These are phyloP conservation scores for Apiospora kogelbergensis DNA, from an alignment of 2,329 filamentous ascomycete species.

Conservation along the genomic window DNA sequence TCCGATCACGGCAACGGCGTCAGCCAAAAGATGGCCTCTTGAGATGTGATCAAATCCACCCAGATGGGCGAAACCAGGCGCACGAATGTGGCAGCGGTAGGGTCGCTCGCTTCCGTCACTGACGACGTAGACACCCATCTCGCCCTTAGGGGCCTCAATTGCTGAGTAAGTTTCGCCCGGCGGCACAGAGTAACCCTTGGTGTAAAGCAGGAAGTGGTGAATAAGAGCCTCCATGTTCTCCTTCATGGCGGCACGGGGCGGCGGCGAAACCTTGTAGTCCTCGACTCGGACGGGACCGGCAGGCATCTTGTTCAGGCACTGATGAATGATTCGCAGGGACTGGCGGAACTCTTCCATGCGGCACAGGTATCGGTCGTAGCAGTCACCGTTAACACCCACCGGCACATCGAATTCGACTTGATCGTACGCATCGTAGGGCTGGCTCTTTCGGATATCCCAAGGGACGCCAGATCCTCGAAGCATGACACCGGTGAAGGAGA, in stretches of 20 bases:
- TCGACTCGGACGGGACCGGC: slow-evolving; percentile 91
- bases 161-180: slow-evolving; percentile 97
- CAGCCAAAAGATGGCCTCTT: slow-evolving; percentile 89
- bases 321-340: slow-evolving; percentile 95
- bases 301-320: slow-evolving; percentile 99
- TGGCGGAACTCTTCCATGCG: slow-evolving; percentile 99
- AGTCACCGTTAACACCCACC: slow-evolving; percentile 94
- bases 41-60: slow-evolving; percentile 91
- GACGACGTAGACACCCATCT: slow-evolving; percentile 97
- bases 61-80: slow-evolving; percentile 94
- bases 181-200: slow-evolving; percentile 95
- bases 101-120: slow-evolving; percentile 95
- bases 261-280: slow-evolving; percentile 97
- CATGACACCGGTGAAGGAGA: slow-evolving; percentile 97
- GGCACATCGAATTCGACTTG: slow-evolving; percentile 98
- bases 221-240: slow-evolving; percentile 99
- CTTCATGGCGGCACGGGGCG: slow-evolving; percentile 98
- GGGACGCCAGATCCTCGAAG: slow-evolving; percentile 93
- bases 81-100: slow-evolving; percentile 96
- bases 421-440: slow-evolving; percentile 97
- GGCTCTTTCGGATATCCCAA: slow-evolving; percentile 94
- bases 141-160: slow-evolving; percentile 99
- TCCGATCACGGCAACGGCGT: slow-evolving; percentile 93
- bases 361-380: slow-evolving; percentile 98
- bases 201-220: slow-evolving; percentile 98